phyloP scores from a whole-genome alignment of 140 eudicot genomes.

The Anethum foeniculum region DNA sequence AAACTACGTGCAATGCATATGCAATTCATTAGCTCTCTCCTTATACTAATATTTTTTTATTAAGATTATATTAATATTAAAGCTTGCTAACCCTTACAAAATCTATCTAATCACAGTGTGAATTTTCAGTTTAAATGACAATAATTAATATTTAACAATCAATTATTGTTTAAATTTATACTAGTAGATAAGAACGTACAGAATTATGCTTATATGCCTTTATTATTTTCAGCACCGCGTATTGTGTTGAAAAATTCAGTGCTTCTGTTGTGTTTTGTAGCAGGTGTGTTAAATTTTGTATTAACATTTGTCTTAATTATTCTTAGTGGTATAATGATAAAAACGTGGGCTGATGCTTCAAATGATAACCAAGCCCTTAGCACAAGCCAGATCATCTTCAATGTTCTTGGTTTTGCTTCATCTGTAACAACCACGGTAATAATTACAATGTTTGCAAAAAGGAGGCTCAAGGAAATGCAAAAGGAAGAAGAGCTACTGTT shows the following conservation, averaged over 20 bases:
- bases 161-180: no score
- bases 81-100: no score
- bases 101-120: no score
- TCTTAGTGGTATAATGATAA: conserved; percentile 69
- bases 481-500: conserved; percentile 50
- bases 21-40: no score
- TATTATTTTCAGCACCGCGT: not conserved
- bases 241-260: not conserved
- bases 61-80: no score
- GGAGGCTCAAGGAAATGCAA: conserved; percentile 58
- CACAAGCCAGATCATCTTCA: conserved; percentile 48
- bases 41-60: no score
- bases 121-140: no score
- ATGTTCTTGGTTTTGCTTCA: conserved; percentile 50
- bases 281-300: not conserved
- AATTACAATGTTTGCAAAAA: conserved; percentile 60
- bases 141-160: no score
- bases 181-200: not conserved
- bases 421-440: conserved; percentile 49
- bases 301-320: not conserved
- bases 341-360: conserved; percentile 79
- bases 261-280: not conserved
- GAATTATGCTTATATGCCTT: not conserved
- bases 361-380: conserved; percentile 46
- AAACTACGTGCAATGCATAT: no score